phyloP scores from a whole-genome alignment of 495 filamentous ascomycete species.

The Cairneyella variabilis region DNA sequence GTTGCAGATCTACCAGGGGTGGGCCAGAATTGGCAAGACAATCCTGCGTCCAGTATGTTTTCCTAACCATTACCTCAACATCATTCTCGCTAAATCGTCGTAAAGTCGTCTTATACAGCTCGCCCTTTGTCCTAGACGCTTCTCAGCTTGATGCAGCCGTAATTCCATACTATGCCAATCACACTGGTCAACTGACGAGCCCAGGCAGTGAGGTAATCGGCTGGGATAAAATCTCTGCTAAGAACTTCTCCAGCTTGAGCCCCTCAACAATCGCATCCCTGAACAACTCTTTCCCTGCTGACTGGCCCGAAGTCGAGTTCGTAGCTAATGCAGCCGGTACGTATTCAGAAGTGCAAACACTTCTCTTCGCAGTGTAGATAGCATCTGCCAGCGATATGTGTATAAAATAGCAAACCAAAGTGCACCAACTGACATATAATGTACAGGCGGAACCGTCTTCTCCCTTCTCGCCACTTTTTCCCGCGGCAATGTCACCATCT shows the following conservation, averaged over 20 bases:
- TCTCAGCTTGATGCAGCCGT: background rate
- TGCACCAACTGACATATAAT: conserved; percentile 34
- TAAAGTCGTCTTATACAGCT: background rate
- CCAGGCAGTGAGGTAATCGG: background rate
- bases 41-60: conserved; percentile 18
- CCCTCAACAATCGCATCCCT: background rate
- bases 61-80: background rate
- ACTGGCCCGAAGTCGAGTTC: conserved; percentile 57
- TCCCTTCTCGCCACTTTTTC: conserved; percentile 45
- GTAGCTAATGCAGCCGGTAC: background rate
- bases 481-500: conserved; percentile 52
- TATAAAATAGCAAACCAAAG: no score
- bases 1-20: conserved; percentile 56
- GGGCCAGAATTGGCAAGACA: conserved; percentile 61
- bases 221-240: background rate
- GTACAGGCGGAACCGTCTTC: conserved; percentile 27
- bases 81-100: background rate
- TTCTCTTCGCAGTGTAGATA: background rate
- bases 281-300: conserved; percentile 32
- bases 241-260: background rate
- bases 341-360: conserved; percentile 27
- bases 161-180: background rate
- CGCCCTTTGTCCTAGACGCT: background rate
- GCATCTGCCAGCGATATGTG: background rate
- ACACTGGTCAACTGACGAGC: background rate